Conservation (phyloP, 2,329 filamentous ascomycete species). For the Aureobasidium musti region DNA sequence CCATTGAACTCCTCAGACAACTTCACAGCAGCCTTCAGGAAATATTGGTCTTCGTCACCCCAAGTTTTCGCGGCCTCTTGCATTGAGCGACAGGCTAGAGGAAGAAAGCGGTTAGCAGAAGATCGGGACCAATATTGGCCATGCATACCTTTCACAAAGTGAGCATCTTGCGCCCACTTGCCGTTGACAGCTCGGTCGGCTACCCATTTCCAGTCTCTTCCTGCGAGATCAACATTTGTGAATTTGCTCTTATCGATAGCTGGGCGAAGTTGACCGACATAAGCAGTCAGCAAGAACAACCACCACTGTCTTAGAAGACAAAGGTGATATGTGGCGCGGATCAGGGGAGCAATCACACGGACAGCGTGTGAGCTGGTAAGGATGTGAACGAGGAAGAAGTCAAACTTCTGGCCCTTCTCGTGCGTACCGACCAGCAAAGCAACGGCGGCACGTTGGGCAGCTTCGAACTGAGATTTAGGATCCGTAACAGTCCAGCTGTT, state of each 20-base stretch:
- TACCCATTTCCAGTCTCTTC: slow-evolving; percentile 75
- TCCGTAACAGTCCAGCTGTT: slow-evolving; percentile 77
- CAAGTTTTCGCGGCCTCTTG: slow-evolving; percentile 72
- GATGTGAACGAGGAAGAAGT: slow-evolving; percentile 80
- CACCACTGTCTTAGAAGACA: slow-evolving; percentile 83
- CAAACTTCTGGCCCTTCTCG: slow-evolving; percentile 60
- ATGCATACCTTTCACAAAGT: slow-evolving; percentile 76
- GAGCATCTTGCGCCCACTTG: slow-evolving; percentile 68
- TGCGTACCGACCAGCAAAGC: slow-evolving; percentile 63
- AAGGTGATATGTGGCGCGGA: slow-evolving; percentile 73
- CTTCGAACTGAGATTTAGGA: slow-evolving; percentile 71
- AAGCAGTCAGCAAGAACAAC: slow-evolving; percentile 76
- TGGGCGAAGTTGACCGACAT: slow-evolving; percentile 74
- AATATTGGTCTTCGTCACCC: slow-evolving; percentile 67
- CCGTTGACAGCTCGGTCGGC: slow-evolving; percentile 69
- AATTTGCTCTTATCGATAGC: slow-evolving; percentile 68
- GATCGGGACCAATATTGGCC: neutral
- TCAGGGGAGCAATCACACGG: slow-evolving; percentile 75
- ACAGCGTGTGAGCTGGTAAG: slow-evolving; percentile 86
- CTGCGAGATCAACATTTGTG: slow-evolving; percentile 59
- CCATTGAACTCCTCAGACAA: slow-evolving; percentile 73
- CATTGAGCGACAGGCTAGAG: slow-evolving; percentile 67
- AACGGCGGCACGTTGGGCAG: slow-evolving; percentile 62
- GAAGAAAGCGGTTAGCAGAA: slow-evolving; percentile 5
- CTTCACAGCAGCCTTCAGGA: slow-evolving; percentile 67